These are phyloP conservation scores for Saturnispora dispora DNA, from an alignment of 805 yeast genomes.

Conservation along the genomic window DNA sequence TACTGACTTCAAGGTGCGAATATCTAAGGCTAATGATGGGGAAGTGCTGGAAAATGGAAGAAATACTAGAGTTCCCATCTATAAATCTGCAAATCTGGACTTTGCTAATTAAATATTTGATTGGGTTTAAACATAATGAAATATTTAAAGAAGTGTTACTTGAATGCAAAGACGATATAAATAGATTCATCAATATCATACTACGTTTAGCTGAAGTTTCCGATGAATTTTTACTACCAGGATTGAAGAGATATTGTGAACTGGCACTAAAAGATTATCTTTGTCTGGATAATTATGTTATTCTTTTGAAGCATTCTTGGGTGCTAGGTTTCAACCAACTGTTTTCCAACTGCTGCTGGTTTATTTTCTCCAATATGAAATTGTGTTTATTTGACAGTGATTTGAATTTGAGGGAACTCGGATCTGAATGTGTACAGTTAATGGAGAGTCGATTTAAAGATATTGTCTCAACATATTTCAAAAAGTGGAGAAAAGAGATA, in stretches of 20 bases:
- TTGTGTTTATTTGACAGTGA: conserved; percentile 42
- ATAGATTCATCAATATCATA: conserved; percentile 42
- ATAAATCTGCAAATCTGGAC: conserved; percentile 35
- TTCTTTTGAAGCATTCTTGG: conserved; percentile 47
- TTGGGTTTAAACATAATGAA: conserved; percentile 40
- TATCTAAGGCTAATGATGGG: conserved; percentile 56
- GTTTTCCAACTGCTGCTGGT: conserved; percentile 56
- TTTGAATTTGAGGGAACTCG: conserved; percentile 14
- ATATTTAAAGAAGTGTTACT: conserved; percentile 28
- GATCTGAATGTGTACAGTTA: conserved; percentile 1
- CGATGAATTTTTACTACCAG: conserved; percentile 54
- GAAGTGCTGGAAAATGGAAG: conserved; percentile 37
- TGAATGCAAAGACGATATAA: background rate
- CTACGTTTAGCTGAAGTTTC: conserved; percentile 52
- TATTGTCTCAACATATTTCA: conserved; percentile 22
- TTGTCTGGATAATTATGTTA: conserved; percentile 48
- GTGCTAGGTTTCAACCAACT: conserved; percentile 44
- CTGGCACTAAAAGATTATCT: conserved; percentile 47
- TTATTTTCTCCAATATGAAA: conserved; percentile 56
- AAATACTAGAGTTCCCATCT: conserved; percentile 29
- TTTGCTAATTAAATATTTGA: conserved; percentile 44
- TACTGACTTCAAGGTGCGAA: conserved; percentile 49
- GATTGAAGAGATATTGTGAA: conserved; percentile 55
- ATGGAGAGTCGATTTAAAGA: conserved; percentile 15
- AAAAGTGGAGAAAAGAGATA: conserved; percentile 12